These are phyloP conservation scores for Chalara sp. DNA, from an alignment of 2,329 filamentous ascomycete species.

Conservation along the genomic window DNA sequence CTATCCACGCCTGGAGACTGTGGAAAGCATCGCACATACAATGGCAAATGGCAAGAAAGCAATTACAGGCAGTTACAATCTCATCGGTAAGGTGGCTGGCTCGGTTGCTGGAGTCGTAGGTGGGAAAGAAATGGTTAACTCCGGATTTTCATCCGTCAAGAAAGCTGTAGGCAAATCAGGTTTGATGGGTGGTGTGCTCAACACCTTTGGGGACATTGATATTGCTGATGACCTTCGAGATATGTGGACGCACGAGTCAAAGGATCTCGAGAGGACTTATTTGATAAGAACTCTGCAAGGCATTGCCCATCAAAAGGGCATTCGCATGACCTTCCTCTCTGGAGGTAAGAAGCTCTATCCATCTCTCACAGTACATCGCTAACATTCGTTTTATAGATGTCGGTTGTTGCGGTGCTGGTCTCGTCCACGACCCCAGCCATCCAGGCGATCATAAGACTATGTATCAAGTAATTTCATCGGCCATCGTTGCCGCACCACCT, in stretches of 20 bases:
- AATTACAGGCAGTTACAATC: slow-evolving; percentile 92
- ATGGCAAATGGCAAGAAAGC: slow-evolving; percentile 94
- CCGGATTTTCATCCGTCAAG: slow-evolving; percentile 92
- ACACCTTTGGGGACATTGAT: slow-evolving; percentile 93
- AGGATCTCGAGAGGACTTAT: slow-evolving; percentile 95
- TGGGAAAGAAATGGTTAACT: slow-evolving; percentile 85
- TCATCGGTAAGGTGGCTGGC: slow-evolving; percentile 90
- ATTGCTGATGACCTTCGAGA: slow-evolving; percentile 91
- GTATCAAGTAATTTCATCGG: slow-evolving; percentile 94
- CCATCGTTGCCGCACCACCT: slow-evolving; percentile 85
- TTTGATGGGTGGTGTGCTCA: slow-evolving; percentile 91
- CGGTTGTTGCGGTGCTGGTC: slow-evolving; percentile 82
- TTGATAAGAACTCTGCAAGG: slow-evolving; percentile 92
- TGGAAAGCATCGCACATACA: slow-evolving; percentile 85
- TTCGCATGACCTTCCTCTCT: slow-evolving; percentile 95
- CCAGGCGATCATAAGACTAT: slow-evolving; percentile 96
- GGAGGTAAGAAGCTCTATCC: slow-evolving; percentile 50
- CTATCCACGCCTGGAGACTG: slow-evolving; percentile 85
- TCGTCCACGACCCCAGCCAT: slow-evolving; percentile 88
- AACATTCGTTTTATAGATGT: slow-evolving; percentile 48
- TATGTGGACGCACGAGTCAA: slow-evolving; percentile 97
- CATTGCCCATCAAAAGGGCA: slow-evolving; percentile 88
- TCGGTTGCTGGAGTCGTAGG: slow-evolving; percentile 93
- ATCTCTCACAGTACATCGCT: slow-evolving; percentile 5
- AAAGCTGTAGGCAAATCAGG: slow-evolving; percentile 93